Evolutionary conservation across 192 early-diverging fungal genomes (phyloP).

Genomic region (Gryganskiella cystojenkinii): DNA sequence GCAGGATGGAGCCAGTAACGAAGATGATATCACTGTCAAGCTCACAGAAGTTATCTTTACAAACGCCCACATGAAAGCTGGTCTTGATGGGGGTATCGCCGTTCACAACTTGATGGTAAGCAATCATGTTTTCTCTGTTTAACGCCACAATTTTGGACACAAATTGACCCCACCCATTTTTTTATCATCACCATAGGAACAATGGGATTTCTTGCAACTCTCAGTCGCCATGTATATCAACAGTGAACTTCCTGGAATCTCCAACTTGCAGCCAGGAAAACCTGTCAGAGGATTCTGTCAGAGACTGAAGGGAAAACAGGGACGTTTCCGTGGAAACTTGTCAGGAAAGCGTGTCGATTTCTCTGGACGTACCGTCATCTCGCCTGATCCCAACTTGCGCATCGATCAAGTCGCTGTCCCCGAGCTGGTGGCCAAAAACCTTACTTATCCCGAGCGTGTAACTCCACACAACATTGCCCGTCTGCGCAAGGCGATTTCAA

Average conservation of each 20-base stretch:
- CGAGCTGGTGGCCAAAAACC: slow-evolving; percentile 84
- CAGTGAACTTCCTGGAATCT: slow-evolving; percentile 92
- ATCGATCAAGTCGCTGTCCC: slow-evolving; percentile 97
- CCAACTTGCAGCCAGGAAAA: slow-evolving; percentile 69
- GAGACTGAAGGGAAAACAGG: slow-evolving; percentile 98
- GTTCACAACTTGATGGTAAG: slow-evolving; percentile 74
- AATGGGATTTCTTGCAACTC: slow-evolving; percentile 96
- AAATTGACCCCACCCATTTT: neutral
- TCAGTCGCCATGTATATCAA: slow-evolving; percentile 98
- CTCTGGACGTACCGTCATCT: slow-evolving; percentile 98
- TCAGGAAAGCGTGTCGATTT: slow-evolving; percentile 99
- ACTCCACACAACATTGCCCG: slow-evolving; percentile 87
- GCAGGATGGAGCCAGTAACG: slow-evolving; percentile 94
- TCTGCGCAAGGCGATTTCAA: slow-evolving; percentile 78
- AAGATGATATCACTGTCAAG: slow-evolving; percentile 97
- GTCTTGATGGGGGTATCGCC: slow-evolving; percentile 69
- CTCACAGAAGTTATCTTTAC: slow-evolving; percentile 94
- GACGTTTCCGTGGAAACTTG: slow-evolving; percentile 98
- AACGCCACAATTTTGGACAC: neutral
- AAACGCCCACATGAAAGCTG: slow-evolving; percentile 80
- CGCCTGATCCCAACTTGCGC: slow-evolving; percentile 97
- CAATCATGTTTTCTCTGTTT: no score
- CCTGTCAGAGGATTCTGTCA: slow-evolving; percentile 91
- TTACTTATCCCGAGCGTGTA: slow-evolving; percentile 98
- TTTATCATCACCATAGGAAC: slow-evolving; percentile 67